These are phyloP conservation scores for Diaporthe sp. DNA, from an alignment of 2,329 filamentous ascomycete species.

Conservation along the genomic window DNA sequence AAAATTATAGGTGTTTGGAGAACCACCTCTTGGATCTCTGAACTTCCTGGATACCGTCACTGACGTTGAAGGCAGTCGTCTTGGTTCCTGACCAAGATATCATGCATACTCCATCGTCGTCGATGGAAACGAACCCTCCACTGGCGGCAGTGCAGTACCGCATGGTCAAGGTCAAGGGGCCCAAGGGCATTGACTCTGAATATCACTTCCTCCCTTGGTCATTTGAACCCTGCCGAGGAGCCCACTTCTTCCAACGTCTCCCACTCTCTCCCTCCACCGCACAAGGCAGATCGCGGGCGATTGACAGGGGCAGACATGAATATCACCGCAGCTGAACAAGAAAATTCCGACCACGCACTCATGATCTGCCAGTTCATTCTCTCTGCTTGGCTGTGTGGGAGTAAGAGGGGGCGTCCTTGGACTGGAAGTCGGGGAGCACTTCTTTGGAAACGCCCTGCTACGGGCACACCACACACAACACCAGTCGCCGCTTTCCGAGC, in stretches of 20 bases:
- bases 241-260: constrained; percentile 8
- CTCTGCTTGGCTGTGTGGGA: neutral
- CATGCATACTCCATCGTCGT: neutral
- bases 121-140: neutral
- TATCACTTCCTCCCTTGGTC: constrained; percentile 29
- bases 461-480: neutral
- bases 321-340: neutral
- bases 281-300: constrained; percentile 24
- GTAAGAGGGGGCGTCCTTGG: neutral
- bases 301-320: constrained; percentile 27
- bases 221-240: constrained; percentile 16
- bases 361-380: neutral
- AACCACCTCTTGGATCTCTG: neutral
- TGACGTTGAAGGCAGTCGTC: neutral
- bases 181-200: constrained; percentile 14
- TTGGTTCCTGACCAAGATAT: neutral
- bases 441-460: neutral
- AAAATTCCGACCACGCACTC: neutral
- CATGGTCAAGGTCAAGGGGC: neutral
- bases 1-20: neutral
- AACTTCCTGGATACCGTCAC: neutral
- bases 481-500: constrained; percentile 6
- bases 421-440: neutral
- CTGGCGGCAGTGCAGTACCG: neutral
- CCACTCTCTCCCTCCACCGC: neutral